Evolutionary conservation across 2,329 filamentous ascomycete species (phyloP), one percentile per base, ranked within the genome.

Genomic region (Xylariaceae sp.): DNA sequence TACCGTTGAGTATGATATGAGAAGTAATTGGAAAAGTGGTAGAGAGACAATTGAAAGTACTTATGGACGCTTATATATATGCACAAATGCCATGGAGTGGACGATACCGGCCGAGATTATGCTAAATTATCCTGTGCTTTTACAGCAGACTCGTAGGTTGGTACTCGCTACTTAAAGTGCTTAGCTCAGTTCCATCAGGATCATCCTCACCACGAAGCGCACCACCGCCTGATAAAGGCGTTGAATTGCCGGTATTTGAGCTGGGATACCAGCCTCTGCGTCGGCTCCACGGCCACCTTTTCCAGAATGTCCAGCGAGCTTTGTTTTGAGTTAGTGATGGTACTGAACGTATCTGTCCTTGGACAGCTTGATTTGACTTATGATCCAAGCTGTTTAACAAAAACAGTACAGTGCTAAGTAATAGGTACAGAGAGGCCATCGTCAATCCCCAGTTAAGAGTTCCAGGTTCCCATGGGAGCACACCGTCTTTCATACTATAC

Each of bases 401-500:
- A 35, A 39, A 36, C 5, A 46, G 9, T 10, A 53, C 45, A 6
- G 46, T 6, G n/a, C 24, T 26, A 18, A 45, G 40, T 3, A 46
- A n/a, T 3, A 45, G 4, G 29, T 45, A 49, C 15, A 55, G 18
- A 10, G 41, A 15, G 5, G 18, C 24, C 5, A 48, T 44, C 13
- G 52, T 55, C 4, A 55, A 10, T 6, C 24, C 32, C 52, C 52
- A 55, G 15, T 23, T 42, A 27, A 21, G 20, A 8, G 42, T 37
- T 6, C n/a, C 35, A 15, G 18, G 20, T 32, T 23, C 11, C 30
- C 40, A 39, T 2, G 48, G 26, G 9, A 51, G 27, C 16, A 43
- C 48, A 7, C 40, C 20, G 23, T 45, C 39, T 33, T 51, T 11
- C 40, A 50, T 50, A 33, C 45, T 55, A 48, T 45, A 44, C 16